Conservation (phyloP, 371 early-diverging fungal species). For the Circinella minor region DNA sequence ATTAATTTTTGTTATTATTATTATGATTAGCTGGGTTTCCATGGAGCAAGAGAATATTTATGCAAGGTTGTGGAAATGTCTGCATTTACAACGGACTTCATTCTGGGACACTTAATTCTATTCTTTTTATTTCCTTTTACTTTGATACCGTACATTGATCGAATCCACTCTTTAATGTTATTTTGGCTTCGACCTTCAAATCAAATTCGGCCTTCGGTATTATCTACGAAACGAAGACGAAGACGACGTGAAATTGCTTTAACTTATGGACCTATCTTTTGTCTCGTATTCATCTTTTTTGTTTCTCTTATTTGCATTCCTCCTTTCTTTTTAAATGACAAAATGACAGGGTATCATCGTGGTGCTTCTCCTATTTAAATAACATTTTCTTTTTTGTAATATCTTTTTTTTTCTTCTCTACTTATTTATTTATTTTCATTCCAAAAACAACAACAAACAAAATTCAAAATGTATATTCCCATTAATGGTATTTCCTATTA, state of each 20-base stretch:
- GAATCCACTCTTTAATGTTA: slow-evolving; percentile 80
- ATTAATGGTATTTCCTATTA: too few relatives aligned
- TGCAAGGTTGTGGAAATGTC: slow-evolving; percentile 90
- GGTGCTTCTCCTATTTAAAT: background rate
- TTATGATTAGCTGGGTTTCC: slow-evolving; percentile 8
- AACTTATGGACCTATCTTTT: slow-evolving; percentile 70
- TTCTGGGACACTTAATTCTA: slow-evolving; percentile 77
- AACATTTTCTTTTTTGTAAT: too few relatives aligned
- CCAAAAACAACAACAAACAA: too few relatives aligned
- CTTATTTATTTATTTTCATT: too few relatives aligned
- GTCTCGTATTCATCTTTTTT: slow-evolving; percentile 38
- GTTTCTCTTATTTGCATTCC: slow-evolving; percentile 22
- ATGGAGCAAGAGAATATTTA: slow-evolving; percentile 76
- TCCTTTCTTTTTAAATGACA: slow-evolving; percentile 17
- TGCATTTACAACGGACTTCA: slow-evolving; percentile 81
- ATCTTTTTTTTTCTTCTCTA: too few relatives aligned
- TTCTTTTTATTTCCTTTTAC: slow-evolving; percentile 74
- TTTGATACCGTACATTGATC: slow-evolving; percentile 76
- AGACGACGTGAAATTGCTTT: slow-evolving; percentile 64
- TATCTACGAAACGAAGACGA: slow-evolving; percentile 68
- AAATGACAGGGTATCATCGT: background rate
- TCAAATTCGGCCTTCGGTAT: slow-evolving; percentile 79
- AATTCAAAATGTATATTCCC: too few relatives aligned
- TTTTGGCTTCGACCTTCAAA: slow-evolving; percentile 84
- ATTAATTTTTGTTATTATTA: background rate